phyloP scores from a whole-genome alignment of 2,329 filamentous ascomycete species.

The Fusarium sp. region DNA sequence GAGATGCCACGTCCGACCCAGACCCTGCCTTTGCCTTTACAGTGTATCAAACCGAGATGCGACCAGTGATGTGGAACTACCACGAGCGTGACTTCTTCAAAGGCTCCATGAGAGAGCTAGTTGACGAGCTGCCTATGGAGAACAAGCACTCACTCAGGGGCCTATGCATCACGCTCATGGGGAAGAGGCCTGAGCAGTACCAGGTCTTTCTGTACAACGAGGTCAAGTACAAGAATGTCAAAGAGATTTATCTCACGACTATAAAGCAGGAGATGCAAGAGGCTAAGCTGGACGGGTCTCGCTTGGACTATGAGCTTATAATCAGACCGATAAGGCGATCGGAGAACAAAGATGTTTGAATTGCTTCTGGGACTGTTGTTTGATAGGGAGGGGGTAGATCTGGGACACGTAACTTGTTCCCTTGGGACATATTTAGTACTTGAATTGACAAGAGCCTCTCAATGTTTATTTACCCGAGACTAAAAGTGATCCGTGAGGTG shows the following conservation, averaged over 20 bases:
- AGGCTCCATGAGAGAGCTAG: conserved; percentile 15
- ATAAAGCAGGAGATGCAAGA: conserved; percentile 13
- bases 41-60: conserved; percentile 1
- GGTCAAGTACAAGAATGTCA: conserved; percentile 16
- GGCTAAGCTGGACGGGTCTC: conserved; percentile 1
- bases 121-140: conserved; percentile 14
- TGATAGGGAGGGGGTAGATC: neutral
- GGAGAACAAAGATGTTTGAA: neutral
- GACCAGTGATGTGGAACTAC: conserved; percentile 2
- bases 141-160: conserved; percentile 19
- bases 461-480: neutral
- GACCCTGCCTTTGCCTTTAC: conserved; percentile 10
- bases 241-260: neutral
- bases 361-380: neutral
- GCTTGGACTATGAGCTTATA: conserved; percentile 27
- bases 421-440: neutral
- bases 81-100: neutral
- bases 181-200: neutral
- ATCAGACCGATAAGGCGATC: conserved; percentile 12
- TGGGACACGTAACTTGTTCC: too few relatives aligned
- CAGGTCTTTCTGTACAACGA: conserved; percentile 32
- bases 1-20: neutral
- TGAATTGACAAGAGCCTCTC: neutral
- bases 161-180: conserved; percentile 4
- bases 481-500: neutral